Percentiles rank a stretch among this genome's conserved stretches.
These are phyloP conservation scores for Lophiotrema nucula DNA, from an alignment of 495 filamentous ascomycete species.

Conservation along the genomic window DNA sequence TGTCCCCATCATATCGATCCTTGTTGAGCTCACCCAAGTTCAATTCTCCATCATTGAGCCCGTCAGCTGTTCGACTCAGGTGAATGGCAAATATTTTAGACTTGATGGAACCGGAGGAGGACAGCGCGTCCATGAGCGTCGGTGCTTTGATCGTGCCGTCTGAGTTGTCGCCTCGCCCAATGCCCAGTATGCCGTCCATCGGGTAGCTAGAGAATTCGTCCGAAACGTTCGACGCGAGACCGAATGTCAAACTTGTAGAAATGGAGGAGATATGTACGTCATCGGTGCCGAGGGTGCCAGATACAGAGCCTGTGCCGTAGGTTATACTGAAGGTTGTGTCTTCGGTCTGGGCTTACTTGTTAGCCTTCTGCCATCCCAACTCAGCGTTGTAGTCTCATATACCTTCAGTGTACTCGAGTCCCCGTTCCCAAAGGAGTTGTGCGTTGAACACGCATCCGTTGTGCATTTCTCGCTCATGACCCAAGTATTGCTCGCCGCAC, in stretches of 20 bases:
- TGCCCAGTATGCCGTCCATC: slow-evolving; percentile 82
- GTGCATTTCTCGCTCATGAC: slow-evolving; percentile 67
- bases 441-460: slow-evolving; percentile 57
- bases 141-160: slow-evolving; percentile 47
- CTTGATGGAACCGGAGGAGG: slow-evolving; percentile 54
- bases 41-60: slow-evolving; percentile 67
- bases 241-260: slow-evolving; percentile 61
- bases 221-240: slow-evolving; percentile 63
- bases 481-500: slow-evolving; percentile 76
- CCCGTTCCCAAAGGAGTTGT: slow-evolving; percentile 63
- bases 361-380: no score
- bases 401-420: slow-evolving; percentile 50
- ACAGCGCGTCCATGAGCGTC: slow-evolving; percentile 63
- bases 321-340: slow-evolving; percentile 55
- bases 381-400: not conserved
- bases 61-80: slow-evolving; percentile 62
- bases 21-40: slow-evolving; percentile 71
- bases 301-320: slow-evolving; percentile 72
- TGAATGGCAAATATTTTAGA: slow-evolving; percentile 68
- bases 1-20: slow-evolving; percentile 61
- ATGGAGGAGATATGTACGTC: slow-evolving; percentile 63
- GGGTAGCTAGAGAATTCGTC: slow-evolving; percentile 70
- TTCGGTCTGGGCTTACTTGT: slow-evolving; percentile 36
- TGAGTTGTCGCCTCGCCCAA: slow-evolving; percentile 54
- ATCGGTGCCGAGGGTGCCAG: slow-evolving; percentile 62